Conservation (phyloP, 1,284 basidiomycete species). For the Coniferiporia sulphurascens region DNA sequence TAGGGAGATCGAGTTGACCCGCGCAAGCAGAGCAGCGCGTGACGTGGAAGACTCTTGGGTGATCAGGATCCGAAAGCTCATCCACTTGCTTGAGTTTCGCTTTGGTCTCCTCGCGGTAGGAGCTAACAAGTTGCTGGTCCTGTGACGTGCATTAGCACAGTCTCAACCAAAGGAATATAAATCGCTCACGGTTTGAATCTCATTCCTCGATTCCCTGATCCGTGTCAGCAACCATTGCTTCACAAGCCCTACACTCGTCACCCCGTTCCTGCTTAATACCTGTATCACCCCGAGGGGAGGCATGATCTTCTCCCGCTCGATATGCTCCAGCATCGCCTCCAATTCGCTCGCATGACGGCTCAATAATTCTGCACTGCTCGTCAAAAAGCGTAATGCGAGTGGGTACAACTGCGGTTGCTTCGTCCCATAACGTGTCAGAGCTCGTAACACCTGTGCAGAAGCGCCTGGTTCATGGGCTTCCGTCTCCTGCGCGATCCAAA, state of each 20-base stretch:
- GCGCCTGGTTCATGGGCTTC: constrained; percentile 36
- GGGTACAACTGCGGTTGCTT: constrained; percentile 77
- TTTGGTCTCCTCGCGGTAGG: constrained; percentile 84
- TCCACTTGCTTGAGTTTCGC: constrained; percentile 78
- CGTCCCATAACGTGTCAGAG: constrained; percentile 72
- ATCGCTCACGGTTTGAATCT: constrained; percentile 71
- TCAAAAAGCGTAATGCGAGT: constrained; percentile 86
- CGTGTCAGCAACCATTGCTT: constrained; percentile 83
- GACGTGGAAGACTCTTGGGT: constrained; percentile 89
- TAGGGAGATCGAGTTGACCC: constrained; percentile 87
- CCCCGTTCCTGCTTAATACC: constrained; percentile 79
- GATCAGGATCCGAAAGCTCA: constrained; percentile 70
- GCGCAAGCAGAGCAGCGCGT: constrained; percentile 87
- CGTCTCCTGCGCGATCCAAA: constrained; percentile 77
- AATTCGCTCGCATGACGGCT: constrained; percentile 69
- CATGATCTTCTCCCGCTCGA: constrained; percentile 80
- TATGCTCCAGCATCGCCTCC: constrained; percentile 61
- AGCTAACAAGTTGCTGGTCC: constrained; percentile 81
- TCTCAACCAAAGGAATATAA: constrained; percentile 6
- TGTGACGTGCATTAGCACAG: constrained; percentile 29
- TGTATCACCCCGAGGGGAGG: constrained; percentile 87
- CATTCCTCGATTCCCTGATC: constrained; percentile 68
- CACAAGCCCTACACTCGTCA: constrained; percentile 86
- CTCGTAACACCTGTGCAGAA: constrained; percentile 65
- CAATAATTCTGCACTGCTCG: constrained; percentile 69